phyloP scores from a whole-genome alignment of 768 basidiomycete genomes.

The Mycena leptocephala region DNA sequence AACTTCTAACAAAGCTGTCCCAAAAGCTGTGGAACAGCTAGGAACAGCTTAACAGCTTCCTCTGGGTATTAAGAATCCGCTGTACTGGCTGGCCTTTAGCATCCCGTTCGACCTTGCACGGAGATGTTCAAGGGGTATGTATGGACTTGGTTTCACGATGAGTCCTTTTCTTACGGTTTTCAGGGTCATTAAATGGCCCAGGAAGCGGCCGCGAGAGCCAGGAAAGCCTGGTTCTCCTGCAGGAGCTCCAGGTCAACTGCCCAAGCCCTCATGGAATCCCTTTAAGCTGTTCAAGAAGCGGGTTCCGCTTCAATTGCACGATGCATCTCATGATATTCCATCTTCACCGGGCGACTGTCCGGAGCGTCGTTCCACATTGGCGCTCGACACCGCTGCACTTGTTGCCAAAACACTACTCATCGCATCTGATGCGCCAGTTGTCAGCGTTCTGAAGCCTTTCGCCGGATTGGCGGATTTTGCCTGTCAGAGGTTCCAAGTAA shows the following conservation, averaged over 20 bases:
- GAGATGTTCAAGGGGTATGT: not conserved
- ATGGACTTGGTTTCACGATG: not conserved
- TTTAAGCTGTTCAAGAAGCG: not conserved
- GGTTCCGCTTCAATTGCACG: not conserved
- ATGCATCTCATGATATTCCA: not conserved
- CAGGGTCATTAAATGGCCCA: not conserved
- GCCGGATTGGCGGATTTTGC: not conserved
- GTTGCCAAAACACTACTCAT: not conserved
- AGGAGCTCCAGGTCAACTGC: not conserved
- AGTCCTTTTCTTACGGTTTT: not conserved
- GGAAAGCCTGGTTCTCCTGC: too few species aligned
- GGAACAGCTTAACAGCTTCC: not conserved
- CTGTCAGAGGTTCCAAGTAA: not conserved
- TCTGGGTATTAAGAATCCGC: not conserved
- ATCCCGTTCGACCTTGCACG: not conserved
- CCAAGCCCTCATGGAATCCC: not conserved
- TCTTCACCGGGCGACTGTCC: not conserved
- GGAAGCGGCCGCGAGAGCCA: not conserved
- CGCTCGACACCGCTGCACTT: not conserved
- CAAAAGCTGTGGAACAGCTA: too few species aligned
- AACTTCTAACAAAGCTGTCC: not conserved
- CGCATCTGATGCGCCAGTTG: not conserved
- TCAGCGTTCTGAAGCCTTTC: not conserved
- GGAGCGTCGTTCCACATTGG: not conserved
- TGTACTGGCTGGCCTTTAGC: not conserved